phyloP scores from a whole-genome alignment of 768 basidiomycete species.

The Stropharia rugosoannulata region DNA sequence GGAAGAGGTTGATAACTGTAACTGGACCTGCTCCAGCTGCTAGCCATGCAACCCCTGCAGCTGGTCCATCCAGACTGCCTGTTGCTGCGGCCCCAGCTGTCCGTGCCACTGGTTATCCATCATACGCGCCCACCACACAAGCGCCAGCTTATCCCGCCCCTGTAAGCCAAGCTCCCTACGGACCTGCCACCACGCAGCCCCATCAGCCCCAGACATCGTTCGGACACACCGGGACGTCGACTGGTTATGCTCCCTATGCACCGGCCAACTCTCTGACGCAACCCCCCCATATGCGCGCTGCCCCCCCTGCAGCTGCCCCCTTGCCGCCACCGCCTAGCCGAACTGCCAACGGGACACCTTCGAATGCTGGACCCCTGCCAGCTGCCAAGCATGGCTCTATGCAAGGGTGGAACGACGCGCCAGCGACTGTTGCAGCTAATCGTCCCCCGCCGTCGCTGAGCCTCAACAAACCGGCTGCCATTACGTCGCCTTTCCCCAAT shows the following conservation, averaged over 20 bases:
- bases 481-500: slow-evolving; percentile 89
- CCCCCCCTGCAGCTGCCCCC: slow-evolving; percentile 33
- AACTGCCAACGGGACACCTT: slow-evolving; percentile 28
- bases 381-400: slow-evolving; percentile 64
- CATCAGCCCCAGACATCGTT: slow-evolving; percentile 10
- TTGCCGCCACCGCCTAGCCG: slow-evolving; percentile 44
- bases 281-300: slow-evolving; percentile 37
- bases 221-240: slow-evolving; percentile 7
- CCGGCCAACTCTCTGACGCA: slow-evolving; percentile 35
- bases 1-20: slow-evolving; percentile 38
- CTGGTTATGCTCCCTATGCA: slow-evolving; percentile 28
- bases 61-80: slow-evolving; percentile 16
- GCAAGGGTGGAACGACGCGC: slow-evolving; percentile 93
- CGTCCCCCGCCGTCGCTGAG: slow-evolving; percentile 52
- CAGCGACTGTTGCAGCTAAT: slow-evolving; percentile 43
- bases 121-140: slow-evolving; percentile 11
- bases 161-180: slow-evolving; percentile 19
- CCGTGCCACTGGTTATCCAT: not conserved
- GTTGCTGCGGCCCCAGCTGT: slow-evolving; percentile 17
- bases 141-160: slow-evolving; percentile 17
- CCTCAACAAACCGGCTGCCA: slow-evolving; percentile 62
- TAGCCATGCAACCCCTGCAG: slow-evolving; percentile 13
- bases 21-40: slow-evolving; percentile 24
- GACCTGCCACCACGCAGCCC: not conserved
- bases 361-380: slow-evolving; percentile 26